phyloP scores from a whole-genome alignment of 1,284 basidiomycete genomes.

The Lentinus polychrous region DNA sequence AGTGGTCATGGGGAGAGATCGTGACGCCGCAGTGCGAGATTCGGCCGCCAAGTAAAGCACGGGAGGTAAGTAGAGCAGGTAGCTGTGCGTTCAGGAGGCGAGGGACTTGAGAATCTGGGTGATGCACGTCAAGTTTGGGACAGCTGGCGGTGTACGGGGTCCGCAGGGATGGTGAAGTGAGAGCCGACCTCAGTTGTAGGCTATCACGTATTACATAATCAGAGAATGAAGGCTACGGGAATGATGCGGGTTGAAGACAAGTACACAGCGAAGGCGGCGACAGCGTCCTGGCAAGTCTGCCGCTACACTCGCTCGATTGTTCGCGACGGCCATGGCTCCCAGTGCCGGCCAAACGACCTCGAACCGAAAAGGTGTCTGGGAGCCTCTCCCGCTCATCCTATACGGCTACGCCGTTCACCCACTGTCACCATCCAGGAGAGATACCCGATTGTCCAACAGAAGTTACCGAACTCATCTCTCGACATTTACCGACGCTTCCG shows the following conservation, averaged over 20 bases:
- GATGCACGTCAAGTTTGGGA: background rate
- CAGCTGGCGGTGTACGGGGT: background rate
- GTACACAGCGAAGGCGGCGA: background rate
- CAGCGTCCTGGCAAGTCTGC: background rate
- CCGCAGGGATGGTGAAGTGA: background rate
- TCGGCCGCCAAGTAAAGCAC: too few relatives aligned
- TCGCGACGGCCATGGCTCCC: background rate
- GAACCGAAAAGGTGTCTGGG: constrained; percentile 51
- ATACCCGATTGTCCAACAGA: constrained; percentile 53
- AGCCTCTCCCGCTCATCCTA: constrained; percentile 72
- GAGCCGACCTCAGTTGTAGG: background rate
- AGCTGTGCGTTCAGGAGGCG: too few relatives aligned
- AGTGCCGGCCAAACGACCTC: constrained; percentile 1
- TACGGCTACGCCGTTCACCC: constrained; percentile 82
- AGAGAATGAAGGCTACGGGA: background rate
- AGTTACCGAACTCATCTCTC: constrained; percentile 48
- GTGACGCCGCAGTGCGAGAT: too few relatives aligned
- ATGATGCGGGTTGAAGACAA: background rate
- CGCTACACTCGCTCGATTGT: background rate
- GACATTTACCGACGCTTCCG: constrained; percentile 62
- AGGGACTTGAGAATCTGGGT: too few relatives aligned
- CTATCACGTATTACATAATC: background rate
- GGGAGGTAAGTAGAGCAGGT: too few relatives aligned
- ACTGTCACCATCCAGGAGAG: constrained; percentile 63
- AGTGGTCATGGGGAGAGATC: too few relatives aligned